Percentiles rank a stretch among this genome's conserved stretches.
Conservation (phyloP, 768 basidiomycete genomes). For the Pulveroboletus ravenelii region DNA sequence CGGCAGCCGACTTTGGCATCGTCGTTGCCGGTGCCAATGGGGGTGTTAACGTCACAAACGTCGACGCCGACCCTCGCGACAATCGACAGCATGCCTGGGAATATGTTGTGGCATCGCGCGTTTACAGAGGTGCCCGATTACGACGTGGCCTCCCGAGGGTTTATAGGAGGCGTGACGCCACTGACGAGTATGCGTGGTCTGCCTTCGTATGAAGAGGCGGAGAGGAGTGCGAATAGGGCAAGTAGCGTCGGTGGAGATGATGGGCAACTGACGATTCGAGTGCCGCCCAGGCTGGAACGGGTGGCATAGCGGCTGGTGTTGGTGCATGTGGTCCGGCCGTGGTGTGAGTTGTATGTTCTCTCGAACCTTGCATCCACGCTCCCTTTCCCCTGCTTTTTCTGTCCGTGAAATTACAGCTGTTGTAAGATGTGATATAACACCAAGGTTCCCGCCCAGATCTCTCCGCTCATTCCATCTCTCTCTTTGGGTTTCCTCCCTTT, state of each 20-base stretch:
- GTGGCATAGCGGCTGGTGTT: too few relatives aligned
- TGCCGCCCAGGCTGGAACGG: not conserved
- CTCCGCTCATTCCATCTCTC: too few relatives aligned
- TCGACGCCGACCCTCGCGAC: not conserved
- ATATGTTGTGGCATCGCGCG: conserved; percentile 50
- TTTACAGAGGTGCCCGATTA: conserved; percentile 85
- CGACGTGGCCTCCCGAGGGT: conserved; percentile 75
- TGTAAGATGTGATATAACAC: too few relatives aligned
- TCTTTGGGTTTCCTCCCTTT: too few relatives aligned
- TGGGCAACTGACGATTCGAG: conserved; percentile 7
- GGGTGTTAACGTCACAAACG: not conserved
- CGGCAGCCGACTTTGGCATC: not conserved
- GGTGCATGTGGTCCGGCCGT: too few relatives aligned
- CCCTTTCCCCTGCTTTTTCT: too few relatives aligned
- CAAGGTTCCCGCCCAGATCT: too few relatives aligned
- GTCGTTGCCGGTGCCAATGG: not conserved
- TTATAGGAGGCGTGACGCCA: conserved; percentile 89
- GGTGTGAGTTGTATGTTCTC: too few relatives aligned
- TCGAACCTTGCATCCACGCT: too few relatives aligned
- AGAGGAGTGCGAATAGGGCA: conserved; percentile 5
- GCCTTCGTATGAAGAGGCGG: conserved; percentile 82
- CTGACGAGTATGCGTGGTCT: conserved; percentile 68
- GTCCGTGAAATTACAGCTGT: too few relatives aligned
- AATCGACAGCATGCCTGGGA: conserved; percentile 24
- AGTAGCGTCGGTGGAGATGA: not conserved